Percentiles rank a stretch among this genome's conserved stretches.
phyloP scores from a whole-genome alignment of 805 yeast species.

The Wickerhamiella qilinensis region DNA sequence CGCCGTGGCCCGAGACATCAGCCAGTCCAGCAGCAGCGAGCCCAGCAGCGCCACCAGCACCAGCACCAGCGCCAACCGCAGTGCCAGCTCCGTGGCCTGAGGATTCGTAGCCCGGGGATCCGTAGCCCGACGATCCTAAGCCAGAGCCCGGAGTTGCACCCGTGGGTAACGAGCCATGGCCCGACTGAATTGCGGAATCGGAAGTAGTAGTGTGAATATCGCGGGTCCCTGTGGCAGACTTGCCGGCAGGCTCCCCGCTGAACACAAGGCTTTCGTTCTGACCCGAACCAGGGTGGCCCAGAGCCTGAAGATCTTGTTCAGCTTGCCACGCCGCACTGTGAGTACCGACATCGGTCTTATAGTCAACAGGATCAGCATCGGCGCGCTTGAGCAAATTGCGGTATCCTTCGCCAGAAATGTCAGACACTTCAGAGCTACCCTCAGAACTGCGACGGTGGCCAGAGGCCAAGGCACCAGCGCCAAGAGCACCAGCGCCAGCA shows the following conservation, averaged over 20 bases:
- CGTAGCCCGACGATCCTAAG: neutral
- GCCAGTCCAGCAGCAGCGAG: neutral
- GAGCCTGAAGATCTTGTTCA: constrained; percentile 10
- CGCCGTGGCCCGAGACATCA: neutral
- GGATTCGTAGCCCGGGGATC: neutral
- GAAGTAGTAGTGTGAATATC: constrained; percentile 1
- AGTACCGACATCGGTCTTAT: neutral
- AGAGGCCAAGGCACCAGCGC: constrained; percentile 1
- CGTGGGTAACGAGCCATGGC: neutral
- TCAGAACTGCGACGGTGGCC: neutral
- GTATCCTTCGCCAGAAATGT: neutral
- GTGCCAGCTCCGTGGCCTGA: neutral
- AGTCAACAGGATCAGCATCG: neutral
- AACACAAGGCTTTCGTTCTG: neutral
- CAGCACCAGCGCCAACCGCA: neutral
- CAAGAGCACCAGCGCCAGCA: constrained; percentile 1
- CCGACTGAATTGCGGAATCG: neutral
- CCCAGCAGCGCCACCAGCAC: neutral
- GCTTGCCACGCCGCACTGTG: constrained; percentile 13
- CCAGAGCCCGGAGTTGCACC: neutral
- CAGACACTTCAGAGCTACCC: neutral
- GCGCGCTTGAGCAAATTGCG: neutral
- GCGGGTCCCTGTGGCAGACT: neutral
- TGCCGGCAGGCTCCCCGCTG: neutral
- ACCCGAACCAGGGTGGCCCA: constrained; percentile 3